Percentiles rank a stretch among this genome's conserved stretches.
Conservation (phyloP, 805 yeast species). For the Wickerhamiella azyma region DNA sequence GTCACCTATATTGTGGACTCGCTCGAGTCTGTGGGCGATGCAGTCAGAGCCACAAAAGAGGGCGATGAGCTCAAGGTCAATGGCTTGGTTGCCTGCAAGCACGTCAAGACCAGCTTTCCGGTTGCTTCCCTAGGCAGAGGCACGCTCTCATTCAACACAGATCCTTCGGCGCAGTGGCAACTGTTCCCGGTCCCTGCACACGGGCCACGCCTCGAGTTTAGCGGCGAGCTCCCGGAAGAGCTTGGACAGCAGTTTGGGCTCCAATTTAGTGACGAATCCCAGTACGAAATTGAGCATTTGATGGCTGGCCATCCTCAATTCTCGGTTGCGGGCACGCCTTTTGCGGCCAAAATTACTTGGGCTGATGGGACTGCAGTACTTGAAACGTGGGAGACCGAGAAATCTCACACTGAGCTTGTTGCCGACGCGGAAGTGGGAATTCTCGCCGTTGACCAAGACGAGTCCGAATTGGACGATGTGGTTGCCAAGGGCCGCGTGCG, state of each 20-base stretch:
- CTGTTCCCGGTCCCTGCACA: neutral
- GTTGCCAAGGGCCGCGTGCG: constrained; percentile 13
- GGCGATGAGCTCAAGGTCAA: neutral
- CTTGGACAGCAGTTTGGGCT: neutral
- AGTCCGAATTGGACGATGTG: constrained; percentile 1
- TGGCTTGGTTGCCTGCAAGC: neutral
- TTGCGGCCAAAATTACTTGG: constrained; percentile 5
- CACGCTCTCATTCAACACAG: neutral
- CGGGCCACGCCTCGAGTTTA: neutral
- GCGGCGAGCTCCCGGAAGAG: neutral
- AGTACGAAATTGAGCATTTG: neutral
- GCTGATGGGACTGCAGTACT: constrained; percentile 9
- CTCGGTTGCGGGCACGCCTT: neutral
- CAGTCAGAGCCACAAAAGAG: neutral
- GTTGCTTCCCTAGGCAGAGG: neutral
- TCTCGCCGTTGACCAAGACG: constrained; percentile 5
- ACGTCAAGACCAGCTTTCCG: neutral
- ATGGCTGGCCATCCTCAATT: neutral
- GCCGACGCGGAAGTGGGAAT: constrained; percentile 16
- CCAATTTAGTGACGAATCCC: neutral
- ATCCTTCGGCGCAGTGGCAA: neutral
- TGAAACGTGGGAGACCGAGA: neutral
- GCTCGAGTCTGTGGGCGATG: constrained; percentile 1
- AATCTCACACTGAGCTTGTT: neutral
- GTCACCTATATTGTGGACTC: constrained; percentile 2